A percentile compares a stretch with the other conserved stretches of the same genome.
phyloP scores from a whole-genome alignment of 805 yeast species.

The Candida koratica region DNA sequence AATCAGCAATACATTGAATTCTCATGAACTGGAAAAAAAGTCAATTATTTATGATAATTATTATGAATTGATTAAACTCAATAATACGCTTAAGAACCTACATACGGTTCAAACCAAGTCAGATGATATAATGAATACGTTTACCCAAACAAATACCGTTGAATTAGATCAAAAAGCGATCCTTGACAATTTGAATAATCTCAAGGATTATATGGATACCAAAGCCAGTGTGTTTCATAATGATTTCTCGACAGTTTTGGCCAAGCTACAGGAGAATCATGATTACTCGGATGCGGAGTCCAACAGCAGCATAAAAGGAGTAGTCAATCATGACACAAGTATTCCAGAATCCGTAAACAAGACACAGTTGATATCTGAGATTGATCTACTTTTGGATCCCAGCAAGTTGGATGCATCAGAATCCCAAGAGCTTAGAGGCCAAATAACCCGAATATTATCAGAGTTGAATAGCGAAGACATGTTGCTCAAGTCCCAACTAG shows the following conservation, averaged over 20 bases:
- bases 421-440: neutral
- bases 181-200: constrained; percentile 20
- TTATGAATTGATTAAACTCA: constrained; percentile 66
- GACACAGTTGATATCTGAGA: constrained; percentile 7
- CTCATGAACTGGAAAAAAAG: constrained; percentile 59
- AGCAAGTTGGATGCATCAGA: neutral
- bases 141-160: neutral
- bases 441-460: constrained; percentile 1
- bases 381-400: constrained; percentile 6
- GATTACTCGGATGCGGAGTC: constrained; percentile 15
- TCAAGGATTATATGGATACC: constrained; percentile 20
- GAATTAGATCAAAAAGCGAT: constrained; percentile 18
- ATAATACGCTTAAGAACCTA: constrained; percentile 43
- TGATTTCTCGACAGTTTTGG: constrained; percentile 21
- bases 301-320: constrained; percentile 17
- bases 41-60: constrained; percentile 73
- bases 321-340: constrained; percentile 8
- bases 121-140: constrained; percentile 9
- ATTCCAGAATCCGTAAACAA: constrained; percentile 12
- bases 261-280: constrained; percentile 11
- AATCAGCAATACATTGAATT: constrained; percentile 44
- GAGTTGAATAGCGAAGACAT: neutral
- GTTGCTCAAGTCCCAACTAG: constrained; percentile 3
- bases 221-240: constrained; percentile 19
- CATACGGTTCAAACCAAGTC: constrained; percentile 13